phyloP scores from a whole-genome alignment of 2,329 filamentous ascomycete genomes.

The Huntiella moniliformis region DNA sequence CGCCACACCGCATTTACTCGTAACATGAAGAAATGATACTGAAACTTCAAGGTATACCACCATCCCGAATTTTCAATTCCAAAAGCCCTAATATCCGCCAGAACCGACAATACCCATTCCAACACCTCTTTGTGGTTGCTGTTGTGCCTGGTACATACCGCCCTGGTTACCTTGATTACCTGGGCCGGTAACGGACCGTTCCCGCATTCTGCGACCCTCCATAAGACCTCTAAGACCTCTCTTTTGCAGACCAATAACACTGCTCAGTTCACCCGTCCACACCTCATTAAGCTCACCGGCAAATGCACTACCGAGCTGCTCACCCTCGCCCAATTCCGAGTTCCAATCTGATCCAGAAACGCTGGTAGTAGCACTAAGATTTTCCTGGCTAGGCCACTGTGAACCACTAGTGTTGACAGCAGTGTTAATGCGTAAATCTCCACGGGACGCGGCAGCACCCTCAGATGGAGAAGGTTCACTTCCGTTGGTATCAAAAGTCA shows the following conservation, averaged over 20 bases:
- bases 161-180: constrained; percentile 18
- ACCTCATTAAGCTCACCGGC: constrained; percentile 28
- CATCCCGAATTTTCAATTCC: not conserved
- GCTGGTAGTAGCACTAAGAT: constrained; percentile 31
- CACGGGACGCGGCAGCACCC: constrained; percentile 10
- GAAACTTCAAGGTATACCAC: too few species aligned
- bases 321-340: constrained; percentile 32
- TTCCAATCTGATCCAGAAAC: constrained; percentile 37
- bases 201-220: constrained; percentile 76
- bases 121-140: constrained; percentile 20
- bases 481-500: constrained; percentile 3
- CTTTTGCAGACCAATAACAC: constrained; percentile 91
- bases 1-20: not conserved
- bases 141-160: constrained; percentile 15
- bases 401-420: constrained; percentile 17
- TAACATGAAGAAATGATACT: not conserved
- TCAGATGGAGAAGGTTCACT: not conserved
- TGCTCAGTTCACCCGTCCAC: constrained; percentile 67
- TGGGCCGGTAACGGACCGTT: constrained; percentile 35
- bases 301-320: constrained; percentile 23
- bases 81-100: not conserved
- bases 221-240: constrained; percentile 77
- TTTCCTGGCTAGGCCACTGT: constrained; percentile 25
- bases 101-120: constrained; percentile 34
- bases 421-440: constrained; percentile 31